Percentiles rank a stretch among this genome's conserved stretches.
Evolutionary conservation across 139 green algal genomes (phyloP).

Genomic region (Chlamydomonas incerta): DNA sequence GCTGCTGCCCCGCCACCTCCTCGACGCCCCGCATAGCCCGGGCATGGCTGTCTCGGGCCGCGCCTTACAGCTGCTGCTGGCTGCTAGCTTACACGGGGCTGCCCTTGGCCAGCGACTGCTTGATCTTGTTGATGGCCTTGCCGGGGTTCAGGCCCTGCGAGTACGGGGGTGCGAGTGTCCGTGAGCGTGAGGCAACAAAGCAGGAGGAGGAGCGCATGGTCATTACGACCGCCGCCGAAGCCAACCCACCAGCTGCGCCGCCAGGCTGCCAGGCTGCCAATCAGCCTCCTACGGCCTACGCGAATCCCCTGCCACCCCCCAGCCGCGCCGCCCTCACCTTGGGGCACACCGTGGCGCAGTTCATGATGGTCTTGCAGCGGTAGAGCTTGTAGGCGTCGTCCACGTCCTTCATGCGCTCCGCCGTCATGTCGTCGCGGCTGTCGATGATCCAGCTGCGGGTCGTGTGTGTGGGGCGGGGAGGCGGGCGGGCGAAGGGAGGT

Average conservation of each 20-base stretch:
- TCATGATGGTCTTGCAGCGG: constrained; percentile 99
- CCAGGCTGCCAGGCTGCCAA: too few species aligned
- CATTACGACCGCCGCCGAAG: not conserved
- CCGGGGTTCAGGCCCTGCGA: constrained; percentile 91
- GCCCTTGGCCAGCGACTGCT: constrained; percentile 85
- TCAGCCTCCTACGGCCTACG: too few species aligned
- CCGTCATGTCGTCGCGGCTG: constrained; percentile 88
- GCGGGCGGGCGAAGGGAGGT: too few species aligned
- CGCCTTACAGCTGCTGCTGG: too few species aligned
- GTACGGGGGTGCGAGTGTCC: not conserved
- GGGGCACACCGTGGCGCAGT: constrained; percentile 87
- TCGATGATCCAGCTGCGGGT: constrained; percentile 72
- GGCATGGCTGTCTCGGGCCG: too few species aligned
- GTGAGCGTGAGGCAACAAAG: too few species aligned
- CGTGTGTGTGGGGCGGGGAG: too few species aligned
- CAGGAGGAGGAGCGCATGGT: not conserved
- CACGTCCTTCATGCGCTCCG: constrained; percentile 87
- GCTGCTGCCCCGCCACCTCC: too few species aligned
- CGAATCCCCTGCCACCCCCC: not conserved
- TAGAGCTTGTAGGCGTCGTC: constrained; percentile 99
- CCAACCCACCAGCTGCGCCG: too few species aligned
- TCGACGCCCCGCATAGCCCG: too few species aligned
- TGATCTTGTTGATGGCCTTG: constrained; percentile 97
- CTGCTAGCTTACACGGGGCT: constrained; percentile 51
- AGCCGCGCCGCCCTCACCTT: constrained; percentile 47